Evolutionary conservation across 306 rosid genomes (phyloP).

Genomic region (Lathyrus aphaca): DNA sequence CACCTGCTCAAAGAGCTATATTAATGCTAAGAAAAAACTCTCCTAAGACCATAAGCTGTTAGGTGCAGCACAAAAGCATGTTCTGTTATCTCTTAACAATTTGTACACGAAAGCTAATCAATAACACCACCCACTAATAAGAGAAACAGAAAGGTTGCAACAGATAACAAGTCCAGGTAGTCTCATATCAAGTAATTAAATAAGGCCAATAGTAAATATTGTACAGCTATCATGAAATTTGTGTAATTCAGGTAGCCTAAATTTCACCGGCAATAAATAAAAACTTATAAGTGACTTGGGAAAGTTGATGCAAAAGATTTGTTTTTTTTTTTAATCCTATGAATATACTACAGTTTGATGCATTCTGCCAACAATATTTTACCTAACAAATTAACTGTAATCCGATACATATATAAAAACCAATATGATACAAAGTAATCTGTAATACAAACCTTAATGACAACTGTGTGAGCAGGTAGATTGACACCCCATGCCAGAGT

Average conservation of each 20-base stretch:
- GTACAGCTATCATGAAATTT: neutral
- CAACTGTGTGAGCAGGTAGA: slow-evolving; percentile 98
- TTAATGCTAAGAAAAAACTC: neutral
- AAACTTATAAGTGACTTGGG: neutral
- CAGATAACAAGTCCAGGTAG: neutral
- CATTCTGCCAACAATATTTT: neutral
- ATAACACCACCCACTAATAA: neutral
- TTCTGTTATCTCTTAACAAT: neutral
- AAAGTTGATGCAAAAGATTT: neutral
- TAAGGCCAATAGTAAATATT: neutral
- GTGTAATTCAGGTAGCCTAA: neutral
- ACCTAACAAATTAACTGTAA: neutral
- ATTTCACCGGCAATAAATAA: neutral
- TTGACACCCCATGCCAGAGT: slow-evolving; percentile 99
- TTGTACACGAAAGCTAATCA: neutral
- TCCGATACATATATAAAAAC: slow-evolving; percentile 7
- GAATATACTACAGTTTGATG: neutral
- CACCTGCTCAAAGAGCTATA: neutral
- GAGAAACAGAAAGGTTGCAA: neutral
- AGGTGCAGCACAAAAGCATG: neutral
- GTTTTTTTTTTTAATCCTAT: neutral
- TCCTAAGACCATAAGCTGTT: neutral
- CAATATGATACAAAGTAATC: neutral
- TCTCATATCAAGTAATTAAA: neutral
- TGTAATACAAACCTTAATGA: slow-evolving; percentile 76